Evolutionary conservation across 805 yeast genomes (phyloP).

Genomic region (Kuraishia ogatae): DNA sequence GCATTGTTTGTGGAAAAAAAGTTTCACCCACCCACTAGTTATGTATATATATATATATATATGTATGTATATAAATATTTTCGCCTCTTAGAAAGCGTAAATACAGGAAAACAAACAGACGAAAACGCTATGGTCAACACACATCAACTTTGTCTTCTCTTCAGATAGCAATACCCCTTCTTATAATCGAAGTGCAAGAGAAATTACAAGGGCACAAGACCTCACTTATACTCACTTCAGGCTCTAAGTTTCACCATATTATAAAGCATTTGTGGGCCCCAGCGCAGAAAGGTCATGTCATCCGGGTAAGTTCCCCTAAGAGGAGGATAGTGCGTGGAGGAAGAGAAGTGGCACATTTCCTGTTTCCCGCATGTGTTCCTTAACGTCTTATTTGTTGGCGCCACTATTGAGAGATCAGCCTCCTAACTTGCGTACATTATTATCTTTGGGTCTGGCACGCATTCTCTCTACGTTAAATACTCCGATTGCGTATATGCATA

Average conservation of each 20-base stretch:
- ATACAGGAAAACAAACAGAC: neutral
- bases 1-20: neutral
- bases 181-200: too few species aligned
- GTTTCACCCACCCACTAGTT: neutral
- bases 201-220: neutral
- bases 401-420: too few species aligned
- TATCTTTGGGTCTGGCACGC: too few species aligned
- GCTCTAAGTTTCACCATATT: neutral
- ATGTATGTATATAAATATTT: too few species aligned
- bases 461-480: too few species aligned
- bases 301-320: neutral
- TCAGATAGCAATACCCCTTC: too few species aligned
- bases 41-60: too few species aligned
- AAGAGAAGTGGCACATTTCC: neutral
- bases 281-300: neutral
- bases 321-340: too few species aligned
- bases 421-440: too few species aligned
- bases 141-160: too few species aligned
- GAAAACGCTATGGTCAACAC: too few species aligned
- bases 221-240: neutral
- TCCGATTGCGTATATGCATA: too few species aligned
- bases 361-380: neutral
- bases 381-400: neutral
- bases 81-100: neutral
- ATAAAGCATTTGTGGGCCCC: neutral